Conservation (phyloP, 768 basidiomycete genomes). For the Agrocybe chaxingu region DNA sequence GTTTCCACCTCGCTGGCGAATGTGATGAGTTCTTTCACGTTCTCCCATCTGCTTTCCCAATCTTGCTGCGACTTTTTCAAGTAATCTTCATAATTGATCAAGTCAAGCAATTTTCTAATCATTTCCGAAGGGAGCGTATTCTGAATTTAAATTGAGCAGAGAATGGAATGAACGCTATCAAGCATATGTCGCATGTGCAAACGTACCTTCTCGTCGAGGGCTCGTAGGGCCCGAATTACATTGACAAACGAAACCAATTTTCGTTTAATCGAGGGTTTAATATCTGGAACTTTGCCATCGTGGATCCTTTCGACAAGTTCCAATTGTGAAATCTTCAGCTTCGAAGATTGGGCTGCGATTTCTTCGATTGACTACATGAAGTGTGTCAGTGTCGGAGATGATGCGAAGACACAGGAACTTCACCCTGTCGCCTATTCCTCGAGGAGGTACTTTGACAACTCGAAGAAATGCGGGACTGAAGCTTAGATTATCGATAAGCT, state of each 20-base stretch:
- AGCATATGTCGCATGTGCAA: no score
- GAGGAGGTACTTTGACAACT: slow-evolving; percentile 68
- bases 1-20: slow-evolving; percentile 61
- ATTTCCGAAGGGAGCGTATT: slow-evolving; percentile 60
- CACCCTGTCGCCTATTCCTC: slow-evolving; percentile 80
- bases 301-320: slow-evolving; percentile 61
- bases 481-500: slow-evolving; percentile 72
- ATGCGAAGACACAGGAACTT: neutral
- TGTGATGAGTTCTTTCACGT: slow-evolving; percentile 81
- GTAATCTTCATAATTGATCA: slow-evolving; percentile 64
- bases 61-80: slow-evolving; percentile 72
- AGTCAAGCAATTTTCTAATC: slow-evolving; percentile 52
- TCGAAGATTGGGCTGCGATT: slow-evolving; percentile 49
- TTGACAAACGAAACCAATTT: slow-evolving; percentile 63
- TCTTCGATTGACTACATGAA: slow-evolving; percentile 54
- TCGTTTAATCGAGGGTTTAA: slow-evolving; percentile 62
- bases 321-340: slow-evolving; percentile 51
- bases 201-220: slow-evolving; percentile 51
- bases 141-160: slow-evolving; percentile 28
- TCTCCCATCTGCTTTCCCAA: slow-evolving; percentile 78
- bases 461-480: slow-evolving; percentile 67
- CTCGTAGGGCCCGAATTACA: slow-evolving; percentile 47
- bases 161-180: neutral
- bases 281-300: slow-evolving; percentile 56
- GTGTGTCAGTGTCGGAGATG: neutral